Evolutionary conservation across 164 flowering plant species (phyloP), one percentile per base, ranked within the genome.

Genomic region (Vitis riparia): DNA sequence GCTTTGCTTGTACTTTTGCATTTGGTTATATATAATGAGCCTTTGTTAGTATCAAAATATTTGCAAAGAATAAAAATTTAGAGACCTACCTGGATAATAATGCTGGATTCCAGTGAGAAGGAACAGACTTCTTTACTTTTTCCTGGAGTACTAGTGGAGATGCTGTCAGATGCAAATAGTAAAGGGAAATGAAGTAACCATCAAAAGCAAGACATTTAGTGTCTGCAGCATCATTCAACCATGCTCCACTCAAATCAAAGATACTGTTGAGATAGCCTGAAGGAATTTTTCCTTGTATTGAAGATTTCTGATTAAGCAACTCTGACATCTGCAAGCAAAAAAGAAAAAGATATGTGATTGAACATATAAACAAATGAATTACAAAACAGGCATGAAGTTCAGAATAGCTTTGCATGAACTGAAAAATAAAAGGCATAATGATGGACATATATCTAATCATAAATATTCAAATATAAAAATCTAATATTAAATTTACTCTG

Each of bases 241-340:
- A 93, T 52, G 87, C 77, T 68, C 98, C 93, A 76, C 80, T 88
- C 29, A 93, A 77, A 55, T 86, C 89, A 77, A 93, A 93, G 30
- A 91, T 70, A 67, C 97, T 78, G 78, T 91, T 93, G 61, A 91
- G 81, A 76, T 89, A 91, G 37, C 98, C 97, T 11, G 97, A 91
- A 59, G 98, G 98, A 62, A 91, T 81, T 80, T 93, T 93, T 67
- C 98, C 98, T 78, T 86, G 98, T 15, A 91, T 70, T 11, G 86
- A 84, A 68, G 90, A 86, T 73, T 88, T 91, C 82, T 91, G 98
- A 79, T 93, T 93, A 53, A 93, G 84, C 55, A 91, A 80, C 85
- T 93, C 97, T 15, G 98, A 91, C 97, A 93, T 93, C 98, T 91
- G 87, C 79, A 53, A 51, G 74, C 11, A 64, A 63, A 75, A 51